Conservation (phyloP, 345 rosid genomes). For the Rubroshorea leprosula region DNA sequence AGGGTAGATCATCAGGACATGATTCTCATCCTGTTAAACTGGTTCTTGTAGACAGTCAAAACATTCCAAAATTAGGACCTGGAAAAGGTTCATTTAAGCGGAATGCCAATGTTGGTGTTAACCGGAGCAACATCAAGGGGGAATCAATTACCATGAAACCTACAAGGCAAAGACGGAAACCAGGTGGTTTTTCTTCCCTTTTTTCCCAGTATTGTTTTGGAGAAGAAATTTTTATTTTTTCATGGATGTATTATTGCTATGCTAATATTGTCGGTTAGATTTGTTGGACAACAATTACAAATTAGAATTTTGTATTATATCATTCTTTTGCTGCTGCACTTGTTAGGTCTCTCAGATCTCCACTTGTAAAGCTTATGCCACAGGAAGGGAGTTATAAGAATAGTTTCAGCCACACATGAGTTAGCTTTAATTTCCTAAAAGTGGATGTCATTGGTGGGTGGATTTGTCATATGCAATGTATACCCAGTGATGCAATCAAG, state of each 20-base stretch:
- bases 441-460: no score
- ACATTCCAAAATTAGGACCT: constrained; percentile 64
- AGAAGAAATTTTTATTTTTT: background rate
- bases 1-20: constrained; percentile 54
- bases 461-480: no score
- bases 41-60: constrained; percentile 73
- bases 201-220: background rate
- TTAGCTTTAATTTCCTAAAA: no score
- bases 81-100: constrained; percentile 65
- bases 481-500: no score
- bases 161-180: constrained; percentile 72
- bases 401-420: no score
- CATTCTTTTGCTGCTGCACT: no score
- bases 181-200: constrained; percentile 38
- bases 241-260: background rate
- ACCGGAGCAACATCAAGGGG: constrained; percentile 52
- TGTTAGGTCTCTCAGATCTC: no score
- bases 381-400: no score
- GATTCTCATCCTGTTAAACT: constrained; percentile 60
- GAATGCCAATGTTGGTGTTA: constrained; percentile 48
- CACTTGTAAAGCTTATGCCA: no score
- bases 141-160: constrained; percentile 52
- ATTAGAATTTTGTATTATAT: no score
- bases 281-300: no score
- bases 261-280: no score